Conservation (phyloP, 306 rosid species). For the Fagus crenata region DNA sequence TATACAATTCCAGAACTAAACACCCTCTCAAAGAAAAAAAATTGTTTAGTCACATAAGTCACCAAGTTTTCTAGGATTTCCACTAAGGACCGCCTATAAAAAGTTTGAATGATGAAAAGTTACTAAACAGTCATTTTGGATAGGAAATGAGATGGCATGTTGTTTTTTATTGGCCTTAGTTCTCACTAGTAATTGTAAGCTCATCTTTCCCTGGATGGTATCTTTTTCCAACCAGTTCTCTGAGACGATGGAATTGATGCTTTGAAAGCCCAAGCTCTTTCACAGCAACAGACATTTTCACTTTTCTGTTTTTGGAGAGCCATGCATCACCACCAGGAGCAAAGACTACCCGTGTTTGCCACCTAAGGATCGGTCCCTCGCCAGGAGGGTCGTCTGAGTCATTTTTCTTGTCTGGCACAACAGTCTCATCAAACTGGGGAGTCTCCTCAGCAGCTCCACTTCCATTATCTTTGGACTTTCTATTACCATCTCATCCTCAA, state of each 20-base stretch:
- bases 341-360: slow-evolving; percentile 85
- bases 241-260: slow-evolving; percentile 73
- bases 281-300: slow-evolving; percentile 88
- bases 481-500: slow-evolving; percentile 70
- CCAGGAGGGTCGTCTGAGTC: slow-evolving; percentile 80
- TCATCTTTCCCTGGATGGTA: slow-evolving; percentile 95
- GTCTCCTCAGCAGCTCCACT: slow-evolving; percentile 56
- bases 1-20: neutral
- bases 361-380: slow-evolving; percentile 91
- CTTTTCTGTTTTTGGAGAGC: slow-evolving; percentile 98
- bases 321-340: slow-evolving; percentile 97
- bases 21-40: no score
- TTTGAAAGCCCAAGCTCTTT: slow-evolving; percentile 92
- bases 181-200: slow-evolving; percentile 86
- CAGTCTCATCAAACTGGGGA: slow-evolving; percentile 44
- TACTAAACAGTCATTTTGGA: slow-evolving; percentile 7
- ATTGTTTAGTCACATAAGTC: neutral
- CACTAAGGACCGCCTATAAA: neutral
- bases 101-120: slow-evolving; percentile 10
- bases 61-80: slow-evolving; percentile 3
- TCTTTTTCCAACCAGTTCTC: slow-evolving; percentile 87
- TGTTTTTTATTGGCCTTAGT: slow-evolving; percentile 41
- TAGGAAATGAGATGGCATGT: neutral
- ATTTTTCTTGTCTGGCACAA: slow-evolving; percentile 57
- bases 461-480: slow-evolving; percentile 58